A percentile compares a stretch with the other conserved stretches of the same genome.
Evolutionary conservation across 495 filamentous ascomycete species (phyloP).

Genomic region (Lasiosphaeriaceae sp.): DNA sequence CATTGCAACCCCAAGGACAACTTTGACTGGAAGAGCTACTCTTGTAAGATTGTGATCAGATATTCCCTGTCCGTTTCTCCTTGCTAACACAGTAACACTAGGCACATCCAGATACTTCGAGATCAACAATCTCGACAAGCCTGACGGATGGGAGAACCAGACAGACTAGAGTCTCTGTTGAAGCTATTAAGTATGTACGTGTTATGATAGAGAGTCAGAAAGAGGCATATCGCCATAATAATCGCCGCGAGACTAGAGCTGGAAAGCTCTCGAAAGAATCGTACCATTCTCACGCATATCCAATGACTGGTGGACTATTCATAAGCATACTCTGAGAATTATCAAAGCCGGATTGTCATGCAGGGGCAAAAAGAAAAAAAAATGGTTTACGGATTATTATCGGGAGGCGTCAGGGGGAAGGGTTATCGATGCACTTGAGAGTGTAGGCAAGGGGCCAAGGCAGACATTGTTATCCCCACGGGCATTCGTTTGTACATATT

Average conservation of each 20-base stretch:
- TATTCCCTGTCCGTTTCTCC: neutral
- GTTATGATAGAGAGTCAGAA: neutral
- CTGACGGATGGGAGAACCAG: constrained; percentile 74
- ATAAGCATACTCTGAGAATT: neutral
- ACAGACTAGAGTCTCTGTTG: constrained; percentile 43
- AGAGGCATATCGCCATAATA: neutral
- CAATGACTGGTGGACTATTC: neutral
- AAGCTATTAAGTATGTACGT: neutral
- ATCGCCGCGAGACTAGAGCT: neutral
- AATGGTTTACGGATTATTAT: neutral
- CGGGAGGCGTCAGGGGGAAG: neutral
- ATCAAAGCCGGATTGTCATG: neutral
- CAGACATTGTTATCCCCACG: neutral
- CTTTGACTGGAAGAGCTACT: constrained; percentile 98
- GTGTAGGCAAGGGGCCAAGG: neutral
- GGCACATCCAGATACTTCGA: constrained; percentile 83
- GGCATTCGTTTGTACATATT: constrained; percentile 10
- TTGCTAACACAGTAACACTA: constrained; percentile 20
- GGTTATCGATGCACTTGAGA: neutral
- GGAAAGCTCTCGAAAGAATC: neutral
- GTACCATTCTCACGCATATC: neutral
- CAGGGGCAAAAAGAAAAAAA: neutral
- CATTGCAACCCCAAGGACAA: constrained; percentile 93
- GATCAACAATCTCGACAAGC: constrained; percentile 71
- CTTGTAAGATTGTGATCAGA: constrained; percentile 73